Evolutionary conservation across 2,329 filamentous ascomycete genomes (phyloP).

Genomic region (Colletotrichum godetiae): DNA sequence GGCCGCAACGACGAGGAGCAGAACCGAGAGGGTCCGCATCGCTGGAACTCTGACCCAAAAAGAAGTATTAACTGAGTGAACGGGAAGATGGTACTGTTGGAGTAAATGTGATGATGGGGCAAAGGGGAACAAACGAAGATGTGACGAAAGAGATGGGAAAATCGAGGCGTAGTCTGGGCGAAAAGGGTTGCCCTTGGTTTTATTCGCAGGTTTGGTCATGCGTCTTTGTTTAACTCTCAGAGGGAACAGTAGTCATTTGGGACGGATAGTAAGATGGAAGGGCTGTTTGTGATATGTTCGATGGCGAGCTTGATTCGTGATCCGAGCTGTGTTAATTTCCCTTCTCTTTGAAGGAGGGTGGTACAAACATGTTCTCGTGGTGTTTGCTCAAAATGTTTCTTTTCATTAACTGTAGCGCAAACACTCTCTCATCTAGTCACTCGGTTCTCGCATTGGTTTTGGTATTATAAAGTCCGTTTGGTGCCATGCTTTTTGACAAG

Average conservation of each 20-base stretch:
- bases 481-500: background rate
- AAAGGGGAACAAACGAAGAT: background rate
- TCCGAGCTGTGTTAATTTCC: slow-evolving; percentile 63
- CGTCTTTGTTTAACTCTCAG: background rate
- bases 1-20: background rate
- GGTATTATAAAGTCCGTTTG: background rate
- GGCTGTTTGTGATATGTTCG: background rate
- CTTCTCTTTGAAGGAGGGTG: background rate
- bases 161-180: background rate
- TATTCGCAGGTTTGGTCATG: background rate
- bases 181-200: background rate
- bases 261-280: too few relatives aligned
- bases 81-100: too few relatives aligned
- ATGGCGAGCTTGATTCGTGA: slow-evolving; percentile 57
- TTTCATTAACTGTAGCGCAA: background rate
- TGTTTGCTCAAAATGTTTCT: background rate
- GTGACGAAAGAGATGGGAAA: background rate
- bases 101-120: background rate
- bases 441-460: background rate
- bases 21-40: background rate
- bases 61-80: background rate
- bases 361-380: background rate
- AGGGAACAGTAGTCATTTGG: background rate
- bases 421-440: background rate
- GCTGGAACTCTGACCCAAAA: background rate